Base-by-base conservation (phyloP, 345 rosid species). In the Reutealis trisperma region DNA sequence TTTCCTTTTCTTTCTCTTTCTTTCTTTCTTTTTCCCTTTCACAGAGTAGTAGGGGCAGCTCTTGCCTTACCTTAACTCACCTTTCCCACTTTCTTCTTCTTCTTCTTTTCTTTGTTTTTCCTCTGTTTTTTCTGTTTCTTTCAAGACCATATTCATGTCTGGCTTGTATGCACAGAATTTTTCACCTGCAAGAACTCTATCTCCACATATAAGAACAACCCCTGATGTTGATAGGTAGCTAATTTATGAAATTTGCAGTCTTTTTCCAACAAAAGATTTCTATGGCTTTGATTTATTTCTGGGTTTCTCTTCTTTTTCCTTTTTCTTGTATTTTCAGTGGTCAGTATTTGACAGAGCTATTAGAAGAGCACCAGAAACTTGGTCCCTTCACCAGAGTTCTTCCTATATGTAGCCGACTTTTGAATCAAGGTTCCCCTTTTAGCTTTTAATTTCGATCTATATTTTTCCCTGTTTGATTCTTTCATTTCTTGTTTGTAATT, bases 361-460 rank as follows among this genome's bases (percentile, higher is more conserved):
- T 93, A 60, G 94, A 92, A 47, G 98, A 94, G 86, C 94, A 89
- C 84, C 95, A 93, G 63, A 94, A 94, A 93, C 89, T 94, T 78
- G 95, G 91, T 75, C 98, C 98, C 83, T 94, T 94, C 86, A 84
- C 87, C 84, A 94, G 88, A 78, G 94, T 94, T 63, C 94, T 94
- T 65, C 98, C 98, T 57, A 89, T 87, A 72, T 91, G 98, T 78
- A 88, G 90, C 89, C 89, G 97, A 30, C 91, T 94, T 74, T 77
- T 94, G 78, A 90, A 87, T 86, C 98, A 94, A 91, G 98, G 98
- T 93, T 30, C 76, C 88, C 21, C 67, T 5, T 60, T 78, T 15
- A 5, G 44, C 51, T 41, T 71, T 59, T 51, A 41, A 24, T 37
- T 32, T 75, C 37, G 54, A 67, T 44, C 16, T 58, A 5, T 25